Evolutionary conservation across 1,139 yeast species (phyloP).

Genomic region (Candida mesenterica): DNA sequence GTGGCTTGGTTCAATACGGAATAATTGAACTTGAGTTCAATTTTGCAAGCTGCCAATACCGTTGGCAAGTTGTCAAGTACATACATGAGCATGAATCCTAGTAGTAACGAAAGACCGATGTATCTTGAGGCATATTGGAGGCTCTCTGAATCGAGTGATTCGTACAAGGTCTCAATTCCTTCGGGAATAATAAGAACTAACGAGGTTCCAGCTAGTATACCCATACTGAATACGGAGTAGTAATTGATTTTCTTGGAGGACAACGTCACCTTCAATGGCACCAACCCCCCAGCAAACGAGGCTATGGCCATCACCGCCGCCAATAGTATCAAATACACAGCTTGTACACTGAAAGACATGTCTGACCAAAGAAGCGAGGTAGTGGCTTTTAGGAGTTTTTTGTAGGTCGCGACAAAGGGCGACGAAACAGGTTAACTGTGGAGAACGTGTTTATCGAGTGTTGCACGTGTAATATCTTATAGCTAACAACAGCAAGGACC

Average conservation of each 20-base stretch:
- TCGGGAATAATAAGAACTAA: constrained; percentile 69
- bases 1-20: constrained; percentile 2
- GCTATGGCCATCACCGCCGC: constrained; percentile 29
- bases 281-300: constrained; percentile 32
- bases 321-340: constrained; percentile 8
- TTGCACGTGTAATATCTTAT: no score
- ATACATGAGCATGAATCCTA: constrained; percentile 55
- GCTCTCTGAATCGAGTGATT: constrained; percentile 20
- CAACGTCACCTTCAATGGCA: constrained; percentile 27
- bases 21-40: constrained; percentile 10
- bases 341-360: not conserved
- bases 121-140: constrained; percentile 16
- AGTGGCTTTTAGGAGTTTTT: no score
- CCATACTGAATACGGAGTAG: constrained; percentile 56
- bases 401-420: no score
- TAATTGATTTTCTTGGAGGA: constrained; percentile 16
- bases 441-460: no score
- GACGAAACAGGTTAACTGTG: no score
- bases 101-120: constrained; percentile 34
- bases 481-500: no score
- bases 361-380: no score
- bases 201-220: constrained; percentile 63
- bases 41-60: constrained; percentile 7
- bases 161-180: constrained; percentile 52
- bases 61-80: constrained; percentile 38